phyloP scores from a whole-genome alignment of 441 rosid species.

The Macaranga tanarius region DNA sequence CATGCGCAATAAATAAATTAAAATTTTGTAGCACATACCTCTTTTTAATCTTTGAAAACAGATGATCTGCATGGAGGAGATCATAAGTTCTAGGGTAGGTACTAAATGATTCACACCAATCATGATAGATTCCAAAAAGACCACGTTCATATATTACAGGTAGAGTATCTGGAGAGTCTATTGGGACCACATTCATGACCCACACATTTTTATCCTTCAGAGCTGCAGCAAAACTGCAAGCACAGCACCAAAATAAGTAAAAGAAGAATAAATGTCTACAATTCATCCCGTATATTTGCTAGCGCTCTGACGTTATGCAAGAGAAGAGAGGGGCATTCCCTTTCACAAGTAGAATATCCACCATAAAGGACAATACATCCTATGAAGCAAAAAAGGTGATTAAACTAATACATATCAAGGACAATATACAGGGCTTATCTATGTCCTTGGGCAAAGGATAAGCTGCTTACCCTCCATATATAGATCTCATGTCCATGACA shows the following conservation, averaged over 20 bases:
- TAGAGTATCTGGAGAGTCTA: conserved; percentile 85
- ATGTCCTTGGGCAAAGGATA: background rate
- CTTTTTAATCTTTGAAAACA: conserved; percentile 71
- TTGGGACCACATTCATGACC: conserved; percentile 92
- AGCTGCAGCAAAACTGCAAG: conserved; percentile 86
- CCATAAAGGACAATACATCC: background rate
- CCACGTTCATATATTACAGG: conserved; percentile 92
- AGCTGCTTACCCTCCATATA: conserved; percentile 85
- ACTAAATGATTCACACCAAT: conserved; percentile 95
- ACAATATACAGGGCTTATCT: background rate
- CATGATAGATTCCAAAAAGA: conserved; percentile 89
- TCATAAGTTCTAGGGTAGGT: conserved; percentile 94
- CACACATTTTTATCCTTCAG: conserved; percentile 72
- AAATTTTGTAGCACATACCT: conserved; percentile 44
- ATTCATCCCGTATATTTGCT: background rate
- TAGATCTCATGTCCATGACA: conserved; percentile 96
- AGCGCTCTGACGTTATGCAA: background rate
- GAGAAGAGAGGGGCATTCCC: background rate
- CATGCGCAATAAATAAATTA: background rate
- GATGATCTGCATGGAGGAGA: conserved; percentile 95
- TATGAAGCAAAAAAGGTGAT: background rate
- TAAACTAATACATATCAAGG: background rate
- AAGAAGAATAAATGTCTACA: background rate
- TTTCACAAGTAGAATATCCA: too few relatives aligned
- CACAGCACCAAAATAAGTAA: conserved; percentile 24